phyloP scores from a whole-genome alignment of 805 yeast genomes.

The Yamadazyma insecticola region DNA sequence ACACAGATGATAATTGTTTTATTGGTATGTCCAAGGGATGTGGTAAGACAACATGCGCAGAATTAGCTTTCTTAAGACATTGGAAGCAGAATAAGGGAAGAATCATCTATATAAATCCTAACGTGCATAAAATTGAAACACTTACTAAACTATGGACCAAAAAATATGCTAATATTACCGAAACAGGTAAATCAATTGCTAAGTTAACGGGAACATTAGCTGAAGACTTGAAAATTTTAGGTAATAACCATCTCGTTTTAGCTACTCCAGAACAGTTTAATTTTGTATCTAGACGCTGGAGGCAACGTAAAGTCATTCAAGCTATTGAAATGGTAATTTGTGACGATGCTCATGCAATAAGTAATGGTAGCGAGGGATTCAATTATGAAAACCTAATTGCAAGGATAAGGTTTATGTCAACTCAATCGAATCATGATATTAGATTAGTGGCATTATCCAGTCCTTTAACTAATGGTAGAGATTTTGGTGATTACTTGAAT shows the following conservation, averaged over 20 bases:
- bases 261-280: constrained; percentile 83
- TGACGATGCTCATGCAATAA: constrained; percentile 65
- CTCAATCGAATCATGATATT: constrained; percentile 51
- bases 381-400: constrained; percentile 67
- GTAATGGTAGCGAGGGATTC: constrained; percentile 48
- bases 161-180: constrained; percentile 44
- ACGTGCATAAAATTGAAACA: constrained; percentile 49
- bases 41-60: constrained; percentile 71
- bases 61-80: constrained; percentile 64
- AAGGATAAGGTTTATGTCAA: constrained; percentile 64
- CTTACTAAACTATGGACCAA: constrained; percentile 49
- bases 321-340: constrained; percentile 62
- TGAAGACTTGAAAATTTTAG: constrained; percentile 51
- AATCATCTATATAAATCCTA: constrained; percentile 67
- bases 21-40: constrained; percentile 72
- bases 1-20: constrained; percentile 54
- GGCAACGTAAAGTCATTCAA: constrained; percentile 65
- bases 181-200: constrained; percentile 49
- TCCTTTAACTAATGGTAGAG: constrained; percentile 70
- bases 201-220: constrained; percentile 53
- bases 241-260: constrained; percentile 60
- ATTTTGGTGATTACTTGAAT: constrained; percentile 85
- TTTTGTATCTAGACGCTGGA: constrained; percentile 73
- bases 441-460: constrained; percentile 69
- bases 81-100: constrained; percentile 72